Conservation (phyloP, 257 asterid genomes). For the Nicotiana noctiflora region DNA sequence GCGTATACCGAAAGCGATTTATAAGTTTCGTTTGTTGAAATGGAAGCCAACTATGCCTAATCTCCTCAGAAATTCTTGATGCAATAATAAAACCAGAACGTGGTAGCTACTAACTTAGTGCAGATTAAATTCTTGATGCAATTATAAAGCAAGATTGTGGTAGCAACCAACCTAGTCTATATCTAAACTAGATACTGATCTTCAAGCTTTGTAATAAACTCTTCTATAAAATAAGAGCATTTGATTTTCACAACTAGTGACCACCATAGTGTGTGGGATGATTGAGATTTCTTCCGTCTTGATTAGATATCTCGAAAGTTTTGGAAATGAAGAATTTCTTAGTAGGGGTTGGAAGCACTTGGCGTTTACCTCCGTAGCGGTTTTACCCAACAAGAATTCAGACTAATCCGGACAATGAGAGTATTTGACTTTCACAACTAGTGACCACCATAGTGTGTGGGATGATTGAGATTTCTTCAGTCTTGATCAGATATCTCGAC, state of each 20-base stretch:
- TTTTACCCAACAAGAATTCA: too few relatives aligned
- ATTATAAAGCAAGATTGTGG: neutral
- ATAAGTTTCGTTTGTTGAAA: too few relatives aligned
- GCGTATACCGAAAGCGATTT: too few relatives aligned
- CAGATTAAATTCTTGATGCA: neutral
- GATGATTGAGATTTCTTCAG: neutral
- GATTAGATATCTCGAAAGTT: too few relatives aligned
- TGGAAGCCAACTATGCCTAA: neutral
- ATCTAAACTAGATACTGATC: neutral
- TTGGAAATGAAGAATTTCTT: too few relatives aligned
- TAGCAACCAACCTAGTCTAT: neutral
- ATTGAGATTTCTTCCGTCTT: too few relatives aligned
- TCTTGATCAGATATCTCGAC: too few relatives aligned
- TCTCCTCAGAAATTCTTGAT: neutral
- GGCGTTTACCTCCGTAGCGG: too few relatives aligned
- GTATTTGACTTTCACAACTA: neutral
- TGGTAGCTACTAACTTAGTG: neutral
- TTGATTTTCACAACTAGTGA: neutral
- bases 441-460: neutral
- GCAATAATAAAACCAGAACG: neutral
- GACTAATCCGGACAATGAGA: too few relatives aligned
- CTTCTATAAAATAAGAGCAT: too few relatives aligned
- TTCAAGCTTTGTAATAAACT: too few relatives aligned
- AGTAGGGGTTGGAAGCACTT: too few relatives aligned
- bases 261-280: neutral